Evolutionary conservation across 192 early-diverging fungal genomes (phyloP), one percentile per base, ranked within the genome.

Genomic region (Podochytrium sp.): DNA sequence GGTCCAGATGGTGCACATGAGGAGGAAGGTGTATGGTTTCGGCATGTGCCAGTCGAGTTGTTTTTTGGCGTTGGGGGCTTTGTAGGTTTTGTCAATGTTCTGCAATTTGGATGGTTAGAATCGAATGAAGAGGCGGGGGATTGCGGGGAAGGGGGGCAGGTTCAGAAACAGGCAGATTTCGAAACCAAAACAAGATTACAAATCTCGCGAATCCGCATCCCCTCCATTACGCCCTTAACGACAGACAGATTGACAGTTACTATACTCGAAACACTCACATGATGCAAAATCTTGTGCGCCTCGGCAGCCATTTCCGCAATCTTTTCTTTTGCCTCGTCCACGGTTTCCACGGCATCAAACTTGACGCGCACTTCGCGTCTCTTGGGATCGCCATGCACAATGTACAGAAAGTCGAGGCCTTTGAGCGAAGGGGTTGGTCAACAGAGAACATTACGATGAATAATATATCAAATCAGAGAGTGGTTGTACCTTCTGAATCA

Each of bases 11-110:
- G 62, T 12, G 57, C 29, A 18, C 61, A 58, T 20, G 63, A 51
- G 12, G 33, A 53, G 20, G 35, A 61, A 25, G 2, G 57, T 56
- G 14, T n/a, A 7, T 6, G 55, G 20, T 14, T 60, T 65, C 14
- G 75, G 75, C 40, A 32, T 30, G 7, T 35, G 7, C 56, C 57
- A 70, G 57, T 76, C 66, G 3, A 16, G 18, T 7, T 41, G 35
- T 42, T 43, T 68, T 33, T 51, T 57, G 3, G 38, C 20, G 32
- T 59, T 63, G 35, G 66, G 65, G 38, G n/a, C 29, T 12, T 37
- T 37, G 56, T 76, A 76, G 6, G 75, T 41, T 33, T 68, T 76
- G 67, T 76, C 75, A 40, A 76, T 53, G 27, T 76, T 37, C 75
- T 76, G 25, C 52, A 20, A 47, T 47, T 47, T 47, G n/a, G n/a